Evolutionary conservation across 2,329 filamentous ascomycete genomes (phyloP).

Genomic region (Metarhizium brunneum): DNA sequence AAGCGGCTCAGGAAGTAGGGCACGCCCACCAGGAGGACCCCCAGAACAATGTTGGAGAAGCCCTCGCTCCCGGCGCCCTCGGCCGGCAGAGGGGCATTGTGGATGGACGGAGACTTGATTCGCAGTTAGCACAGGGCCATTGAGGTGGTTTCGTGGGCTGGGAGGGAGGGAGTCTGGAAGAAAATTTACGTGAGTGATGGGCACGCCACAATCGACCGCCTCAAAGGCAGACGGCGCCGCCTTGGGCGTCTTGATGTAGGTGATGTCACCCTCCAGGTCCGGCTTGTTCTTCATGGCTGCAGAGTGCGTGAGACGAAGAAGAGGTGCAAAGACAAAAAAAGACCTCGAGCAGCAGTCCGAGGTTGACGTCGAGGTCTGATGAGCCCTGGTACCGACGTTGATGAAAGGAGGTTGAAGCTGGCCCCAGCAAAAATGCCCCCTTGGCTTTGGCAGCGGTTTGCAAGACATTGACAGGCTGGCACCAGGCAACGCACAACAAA

Average conservation of each 20-base stretch:
- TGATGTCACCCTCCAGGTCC: constrained; percentile 2
- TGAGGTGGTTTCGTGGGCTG: neutral
- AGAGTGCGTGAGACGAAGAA: neutral
- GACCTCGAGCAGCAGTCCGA: neutral
- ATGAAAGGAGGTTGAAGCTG: too few species aligned
- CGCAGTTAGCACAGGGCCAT: neutral
- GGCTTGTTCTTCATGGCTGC: neutral
- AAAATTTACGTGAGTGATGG: neutral
- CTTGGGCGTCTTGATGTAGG: constrained; percentile 3
- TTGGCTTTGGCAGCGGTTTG: too few species aligned
- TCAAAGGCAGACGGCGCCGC: constrained; percentile 1
- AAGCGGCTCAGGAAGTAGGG: constrained; percentile 66
- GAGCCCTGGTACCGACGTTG: too few species aligned
- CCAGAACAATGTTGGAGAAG: constrained; percentile 60
- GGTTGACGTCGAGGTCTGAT: neutral
- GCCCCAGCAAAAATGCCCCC: too few species aligned
- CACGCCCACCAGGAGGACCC: constrained; percentile 54
- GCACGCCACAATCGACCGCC: neutral
- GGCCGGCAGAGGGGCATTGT: constrained; percentile 83
- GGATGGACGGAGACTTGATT: constrained; percentile 70
- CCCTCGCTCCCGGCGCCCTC: constrained; percentile 71
- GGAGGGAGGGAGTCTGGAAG: neutral
- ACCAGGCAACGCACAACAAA: too few species aligned
- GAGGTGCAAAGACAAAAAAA: too few species aligned
- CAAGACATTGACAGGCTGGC: too few species aligned